Conservation (phyloP, 495 filamentous ascomycete species). For the Penicillium canescens region DNA sequence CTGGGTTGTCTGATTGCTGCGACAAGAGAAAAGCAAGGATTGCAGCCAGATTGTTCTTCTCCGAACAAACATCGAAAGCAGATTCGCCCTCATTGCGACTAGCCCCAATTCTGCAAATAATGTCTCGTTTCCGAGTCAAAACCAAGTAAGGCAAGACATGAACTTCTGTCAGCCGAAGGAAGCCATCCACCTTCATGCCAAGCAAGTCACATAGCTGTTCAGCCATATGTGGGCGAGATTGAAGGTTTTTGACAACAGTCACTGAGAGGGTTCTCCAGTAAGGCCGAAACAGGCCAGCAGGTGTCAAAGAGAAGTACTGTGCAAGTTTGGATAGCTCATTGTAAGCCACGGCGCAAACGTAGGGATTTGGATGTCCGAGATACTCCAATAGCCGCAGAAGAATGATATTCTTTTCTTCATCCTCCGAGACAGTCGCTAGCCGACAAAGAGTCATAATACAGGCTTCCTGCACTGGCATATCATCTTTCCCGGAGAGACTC, state of each 20-base stretch:
- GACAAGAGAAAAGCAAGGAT: constrained; percentile 78
- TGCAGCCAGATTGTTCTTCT: constrained; percentile 69
- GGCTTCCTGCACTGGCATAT: constrained; percentile 71
- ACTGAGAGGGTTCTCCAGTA: constrained; percentile 85
- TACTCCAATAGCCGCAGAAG: constrained; percentile 82
- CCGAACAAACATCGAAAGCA: constrained; percentile 58
- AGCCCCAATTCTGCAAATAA: constrained; percentile 77
- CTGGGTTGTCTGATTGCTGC: constrained; percentile 67
- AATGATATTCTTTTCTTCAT: constrained; percentile 82
- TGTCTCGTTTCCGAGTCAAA: constrained; percentile 69
- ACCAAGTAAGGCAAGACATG: constrained; percentile 86
- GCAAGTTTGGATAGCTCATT: constrained; percentile 74
- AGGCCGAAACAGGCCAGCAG: constrained; percentile 71
- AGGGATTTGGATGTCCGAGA: constrained; percentile 76
- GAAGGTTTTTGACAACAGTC: constrained; percentile 76
- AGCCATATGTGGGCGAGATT: constrained; percentile 75
- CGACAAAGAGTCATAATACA: constrained; percentile 82
- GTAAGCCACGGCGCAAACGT: constrained; percentile 76
- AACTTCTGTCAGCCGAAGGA: constrained; percentile 75
- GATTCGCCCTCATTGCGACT: constrained; percentile 63
- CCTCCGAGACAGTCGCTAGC: constrained; percentile 66
- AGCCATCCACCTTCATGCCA: constrained; percentile 66
- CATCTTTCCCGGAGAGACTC: constrained; percentile 64
- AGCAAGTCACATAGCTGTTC: constrained; percentile 79
- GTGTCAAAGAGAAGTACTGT: constrained; percentile 55